Base-by-base conservation (phyloP, 257 asterid genomes). In the Penstemon eatonii region DNA sequence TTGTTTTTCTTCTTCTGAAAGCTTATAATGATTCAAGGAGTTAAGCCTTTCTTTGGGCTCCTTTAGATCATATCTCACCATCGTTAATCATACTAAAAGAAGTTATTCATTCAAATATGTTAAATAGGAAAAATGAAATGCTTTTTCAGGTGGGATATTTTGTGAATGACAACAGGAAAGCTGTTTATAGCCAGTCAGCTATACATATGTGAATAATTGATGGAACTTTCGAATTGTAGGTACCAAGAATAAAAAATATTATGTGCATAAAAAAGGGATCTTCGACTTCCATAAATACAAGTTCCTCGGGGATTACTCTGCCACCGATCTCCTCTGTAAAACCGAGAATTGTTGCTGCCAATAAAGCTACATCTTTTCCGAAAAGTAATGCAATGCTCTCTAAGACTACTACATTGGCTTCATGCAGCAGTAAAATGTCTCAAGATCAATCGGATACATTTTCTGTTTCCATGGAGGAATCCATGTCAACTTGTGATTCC, bases 401-500 rank as follows among this genome's bases (percentile, higher is more conserved):
- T 0, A 78, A 70, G 58, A 54, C 77, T 60, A 63, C 44, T 7
- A 47, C 76, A 4, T 65, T 83, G 7, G 51, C 56, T 56, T 19
- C 82, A 25, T 46, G 74, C 78, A 75, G 71, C 74, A 76, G 80
- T 76, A 76, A 73, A 49, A 52, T 69, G 19, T 84, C 88, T 56
- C 89, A 84, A 1, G 74, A 78, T 59, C 75, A 79, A 47, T 86
- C 95, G 6, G 96, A 88, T 60, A 77, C 84, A 13, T 66, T 65
- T 19, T 82, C 89, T 15, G 79, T 79, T 18, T 89, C 97, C 15
- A 86, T 93, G 95, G 99, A 88, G 67, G 97, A 93, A 67, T 84
- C 99, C 5, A 87, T 86, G 95, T 87, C 97, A 37, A 82, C 85
- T 42, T 93, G 89, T 65, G 96, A 89, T 75, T 85, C 96, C 56